These are phyloP conservation scores for Endotrypanum monterogeii DNA, from an alignment of 208 protist genomes.

Conservation along the genomic window DNA sequence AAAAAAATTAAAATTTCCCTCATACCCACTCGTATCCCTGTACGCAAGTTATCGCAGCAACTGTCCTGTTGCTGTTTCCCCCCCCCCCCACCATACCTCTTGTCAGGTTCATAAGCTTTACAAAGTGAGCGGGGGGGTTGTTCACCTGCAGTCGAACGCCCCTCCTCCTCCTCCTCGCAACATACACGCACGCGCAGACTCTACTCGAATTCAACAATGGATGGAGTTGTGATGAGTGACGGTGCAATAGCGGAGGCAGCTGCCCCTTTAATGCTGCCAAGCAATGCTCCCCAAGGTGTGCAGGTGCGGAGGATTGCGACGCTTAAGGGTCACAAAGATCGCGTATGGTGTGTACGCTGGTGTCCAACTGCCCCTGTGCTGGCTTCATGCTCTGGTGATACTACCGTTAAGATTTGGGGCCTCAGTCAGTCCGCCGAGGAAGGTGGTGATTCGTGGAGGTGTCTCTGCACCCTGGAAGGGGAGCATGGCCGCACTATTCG, in stretches of 20 bases:
- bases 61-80: neutral
- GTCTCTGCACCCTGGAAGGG: conserved; percentile 58
- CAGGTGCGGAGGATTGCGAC: conserved; percentile 41
- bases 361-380: conserved; percentile 67
- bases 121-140: too few species aligned
- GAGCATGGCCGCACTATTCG: conserved; percentile 81
- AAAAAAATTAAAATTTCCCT: neutral
- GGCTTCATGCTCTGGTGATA: conserved; percentile 75
- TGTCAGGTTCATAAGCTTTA: too few species aligned
- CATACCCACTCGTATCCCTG: neutral
- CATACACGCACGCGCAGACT: neutral
- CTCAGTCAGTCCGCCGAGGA: neutral
- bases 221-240: neutral
- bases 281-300: conserved; percentile 7
- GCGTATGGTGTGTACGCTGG: conserved; percentile 89
- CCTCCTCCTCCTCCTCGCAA: neutral
- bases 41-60: neutral
- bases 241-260: neutral
- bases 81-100: too few species aligned
- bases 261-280: conserved; percentile 28
- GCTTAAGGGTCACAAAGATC: conserved; percentile 64
- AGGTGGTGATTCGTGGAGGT: conserved; percentile 37
- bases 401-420: conserved; percentile 72
- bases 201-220: neutral
- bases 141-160: too few species aligned